A percentile compares a stretch with the other conserved stretches of the same genome.
Conservation (phyloP, 345 rosid species). For the Euphorbia lathyris region DNA sequence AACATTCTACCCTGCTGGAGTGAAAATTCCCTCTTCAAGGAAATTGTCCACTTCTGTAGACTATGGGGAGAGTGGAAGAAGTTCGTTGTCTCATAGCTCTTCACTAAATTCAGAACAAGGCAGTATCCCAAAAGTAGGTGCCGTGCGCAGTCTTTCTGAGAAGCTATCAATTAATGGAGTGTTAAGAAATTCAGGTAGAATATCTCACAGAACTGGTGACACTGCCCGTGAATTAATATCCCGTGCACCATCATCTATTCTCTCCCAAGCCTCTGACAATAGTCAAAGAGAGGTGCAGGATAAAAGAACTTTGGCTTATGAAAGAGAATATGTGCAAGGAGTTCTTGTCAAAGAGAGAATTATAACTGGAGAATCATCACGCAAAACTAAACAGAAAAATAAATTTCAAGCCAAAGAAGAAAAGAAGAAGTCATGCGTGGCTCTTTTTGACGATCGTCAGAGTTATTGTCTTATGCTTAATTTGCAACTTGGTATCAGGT, state of each 20-base stretch:
- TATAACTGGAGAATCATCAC: slow-evolving; percentile 32
- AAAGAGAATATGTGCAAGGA: slow-evolving; percentile 94
- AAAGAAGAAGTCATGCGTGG: slow-evolving; percentile 39
- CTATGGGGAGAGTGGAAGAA: slow-evolving; percentile 44
- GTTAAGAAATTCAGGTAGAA: slow-evolving; percentile 43
- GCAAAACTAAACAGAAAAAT: slow-evolving; percentile 41
- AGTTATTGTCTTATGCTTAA: slow-evolving; percentile 75
- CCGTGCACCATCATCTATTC: slow-evolving; percentile 34
- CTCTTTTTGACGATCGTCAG: slow-evolving; percentile 42
- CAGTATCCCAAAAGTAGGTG: slow-evolving; percentile 30
- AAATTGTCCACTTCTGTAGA: slow-evolving; percentile 46
- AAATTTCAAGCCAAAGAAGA: slow-evolving; percentile 44
- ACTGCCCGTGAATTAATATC: slow-evolving; percentile 33
- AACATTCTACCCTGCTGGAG: slow-evolving; percentile 74
- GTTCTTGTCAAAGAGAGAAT: slow-evolving; percentile 64
- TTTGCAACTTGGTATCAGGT: slow-evolving; percentile 98
- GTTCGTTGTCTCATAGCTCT: slow-evolving; percentile 40
- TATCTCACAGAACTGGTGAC: slow-evolving; percentile 42
- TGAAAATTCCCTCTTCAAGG: slow-evolving; percentile 63
- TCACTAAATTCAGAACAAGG: slow-evolving; percentile 45
- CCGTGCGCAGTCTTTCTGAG: slow-evolving; percentile 54
- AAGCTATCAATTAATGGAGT: slow-evolving; percentile 41
- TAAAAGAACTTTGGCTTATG: slow-evolving; percentile 43
- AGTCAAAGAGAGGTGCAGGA: slow-evolving; percentile 44
- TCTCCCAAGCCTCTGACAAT: slow-evolving; percentile 35